Conservation (phyloP, 2,329 filamentous ascomycete genomes). For the Diplodia sapinea region DNA sequence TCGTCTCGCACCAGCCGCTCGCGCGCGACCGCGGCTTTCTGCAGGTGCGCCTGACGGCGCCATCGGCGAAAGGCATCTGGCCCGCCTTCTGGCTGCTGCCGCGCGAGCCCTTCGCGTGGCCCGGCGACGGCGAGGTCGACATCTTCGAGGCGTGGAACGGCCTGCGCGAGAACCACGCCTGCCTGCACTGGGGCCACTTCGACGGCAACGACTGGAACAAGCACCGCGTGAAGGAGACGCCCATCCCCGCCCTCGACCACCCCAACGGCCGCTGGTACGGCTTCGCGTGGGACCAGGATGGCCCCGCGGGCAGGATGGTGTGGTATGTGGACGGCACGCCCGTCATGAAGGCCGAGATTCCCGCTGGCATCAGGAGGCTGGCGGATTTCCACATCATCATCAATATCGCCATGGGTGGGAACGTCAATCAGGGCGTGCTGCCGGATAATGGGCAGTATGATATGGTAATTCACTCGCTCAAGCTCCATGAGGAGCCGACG, state of each 20-base stretch:
- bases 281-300: conserved; percentile 62
- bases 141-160: conserved; percentile 68
- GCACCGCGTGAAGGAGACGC: conserved; percentile 61
- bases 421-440: conserved; percentile 60
- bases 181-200: conserved; percentile 65
- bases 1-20: conserved; percentile 61
- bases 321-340: conserved; percentile 66
- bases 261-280: conserved; percentile 59
- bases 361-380: conserved; percentile 59
- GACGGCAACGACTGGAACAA: conserved; percentile 62
- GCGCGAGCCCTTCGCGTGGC: conserved; percentile 64
- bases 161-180: conserved; percentile 61
- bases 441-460: conserved; percentile 63
- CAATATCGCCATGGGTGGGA: conserved; percentile 68
- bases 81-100: conserved; percentile 68
- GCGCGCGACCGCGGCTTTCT: conserved; percentile 59
- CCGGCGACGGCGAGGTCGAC: conserved; percentile 65
- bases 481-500: conserved; percentile 59
- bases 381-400: conserved; percentile 63
- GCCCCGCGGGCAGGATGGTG: conserved; percentile 55
- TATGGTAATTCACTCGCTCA: conserved; percentile 60
- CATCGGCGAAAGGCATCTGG: conserved; percentile 64
- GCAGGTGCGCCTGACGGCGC: conserved; percentile 58
- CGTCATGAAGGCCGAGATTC: conserved; percentile 63
- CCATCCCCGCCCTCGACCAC: conserved; percentile 53